A percentile compares a stretch with the other conserved stretches of the same genome.
Conservation (phyloP, 2,329 filamentous ascomycete genomes). For the Trichoderma sp. region DNA sequence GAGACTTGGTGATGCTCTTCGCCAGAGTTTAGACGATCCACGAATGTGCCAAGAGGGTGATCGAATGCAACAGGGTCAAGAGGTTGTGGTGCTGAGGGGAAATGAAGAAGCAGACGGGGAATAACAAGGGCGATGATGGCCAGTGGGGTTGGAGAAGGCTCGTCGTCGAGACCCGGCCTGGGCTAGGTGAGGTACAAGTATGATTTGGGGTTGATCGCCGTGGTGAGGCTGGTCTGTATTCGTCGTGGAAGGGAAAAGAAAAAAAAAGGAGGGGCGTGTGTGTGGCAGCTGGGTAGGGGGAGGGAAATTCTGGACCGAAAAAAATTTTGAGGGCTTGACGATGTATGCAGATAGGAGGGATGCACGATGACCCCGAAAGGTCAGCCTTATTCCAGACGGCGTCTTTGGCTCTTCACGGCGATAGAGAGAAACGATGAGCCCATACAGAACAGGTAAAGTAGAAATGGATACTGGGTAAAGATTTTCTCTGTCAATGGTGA, state of each 20-base stretch:
- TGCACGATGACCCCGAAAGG: background rate
- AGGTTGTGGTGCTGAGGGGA: background rate
- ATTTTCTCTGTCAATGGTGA: background rate
- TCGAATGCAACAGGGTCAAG: background rate
- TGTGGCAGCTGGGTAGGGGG: constrained; percentile 5
- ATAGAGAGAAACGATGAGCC: background rate
- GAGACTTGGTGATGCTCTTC: background rate
- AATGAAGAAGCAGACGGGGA: background rate
- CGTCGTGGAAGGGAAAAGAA: background rate
- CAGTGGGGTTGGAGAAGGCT: background rate
- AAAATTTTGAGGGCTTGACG: background rate
- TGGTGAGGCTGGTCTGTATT: background rate
- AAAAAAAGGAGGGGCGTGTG: background rate
- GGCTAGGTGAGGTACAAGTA: background rate
- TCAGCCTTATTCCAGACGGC: background rate
- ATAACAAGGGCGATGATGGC: background rate
- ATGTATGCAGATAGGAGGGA: background rate
- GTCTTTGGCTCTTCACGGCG: background rate
- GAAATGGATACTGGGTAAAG: background rate
- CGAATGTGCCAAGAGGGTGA: background rate
- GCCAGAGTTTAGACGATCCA: background rate
- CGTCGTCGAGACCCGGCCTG: background rate
- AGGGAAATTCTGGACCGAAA: background rate
- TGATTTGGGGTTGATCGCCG: constrained; percentile 12
- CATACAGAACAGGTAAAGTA: background rate